A percentile compares a stretch with the other conserved stretches of the same genome.
Evolutionary conservation across 495 filamentous ascomycete genomes (phyloP).

Genomic region (Xylaria telfairii): DNA sequence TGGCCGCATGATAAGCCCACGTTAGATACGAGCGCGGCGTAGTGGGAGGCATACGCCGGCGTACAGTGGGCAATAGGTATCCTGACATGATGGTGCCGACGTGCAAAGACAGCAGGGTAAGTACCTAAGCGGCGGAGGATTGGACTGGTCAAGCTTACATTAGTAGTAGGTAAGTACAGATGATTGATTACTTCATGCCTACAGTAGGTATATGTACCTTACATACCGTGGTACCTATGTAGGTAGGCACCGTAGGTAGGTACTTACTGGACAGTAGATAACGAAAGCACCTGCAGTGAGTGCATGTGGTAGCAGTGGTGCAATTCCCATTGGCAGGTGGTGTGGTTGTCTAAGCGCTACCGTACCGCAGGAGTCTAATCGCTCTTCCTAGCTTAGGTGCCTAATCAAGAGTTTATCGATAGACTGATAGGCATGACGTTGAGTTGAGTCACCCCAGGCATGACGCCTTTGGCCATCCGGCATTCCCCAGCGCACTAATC

Average conservation of each 20-base stretch:
- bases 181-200: no score
- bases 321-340: slow-evolving; percentile 9
- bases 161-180: no score
- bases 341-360: background rate
- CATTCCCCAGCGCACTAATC: background rate
- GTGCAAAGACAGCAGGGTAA: background rate
- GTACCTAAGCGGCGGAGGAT: no score
- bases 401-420: slow-evolving; percentile 21
- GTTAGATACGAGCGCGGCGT: slow-evolving; percentile 9
- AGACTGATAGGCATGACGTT: slow-evolving; percentile 23
- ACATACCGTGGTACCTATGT: no score
- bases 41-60: slow-evolving; percentile 2
- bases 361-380: no score
- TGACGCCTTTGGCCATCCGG: background rate
- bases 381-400: no score
- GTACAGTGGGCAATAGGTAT: background rate
- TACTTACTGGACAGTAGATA: background rate
- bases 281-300: background rate
- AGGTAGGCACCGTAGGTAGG: background rate
- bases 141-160: no score
- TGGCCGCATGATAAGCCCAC: slow-evolving; percentile 9
- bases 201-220: no score
- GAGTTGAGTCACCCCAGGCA: slow-evolving; percentile 20
- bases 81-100: slow-evolving; percentile 1
- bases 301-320: slow-evolving; percentile 1